phyloP scores from a whole-genome alignment of 352 stramenopile species.

The Globisporangium nunn region DNA sequence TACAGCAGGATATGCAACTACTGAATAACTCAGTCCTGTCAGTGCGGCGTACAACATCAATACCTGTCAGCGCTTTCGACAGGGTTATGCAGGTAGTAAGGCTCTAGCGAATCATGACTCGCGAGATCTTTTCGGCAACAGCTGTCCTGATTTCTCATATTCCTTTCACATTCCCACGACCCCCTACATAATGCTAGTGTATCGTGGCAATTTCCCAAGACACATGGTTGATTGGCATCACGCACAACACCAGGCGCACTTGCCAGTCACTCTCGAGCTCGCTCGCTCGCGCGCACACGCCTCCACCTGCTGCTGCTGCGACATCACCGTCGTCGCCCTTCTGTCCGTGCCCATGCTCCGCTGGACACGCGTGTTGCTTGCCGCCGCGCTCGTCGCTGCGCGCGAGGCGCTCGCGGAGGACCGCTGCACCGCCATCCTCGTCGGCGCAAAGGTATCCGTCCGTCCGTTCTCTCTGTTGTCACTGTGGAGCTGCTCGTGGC shows the following conservation, averaged over 20 bases:
- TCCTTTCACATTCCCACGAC: not conserved
- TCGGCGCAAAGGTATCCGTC: conserved; percentile 49
- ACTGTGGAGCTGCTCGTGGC: not conserved
- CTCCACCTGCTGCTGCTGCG: too few relatives aligned
- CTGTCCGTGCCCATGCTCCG: not conserved
- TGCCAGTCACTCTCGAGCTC: conserved; percentile 4
- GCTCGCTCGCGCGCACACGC: not conserved
- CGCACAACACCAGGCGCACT: not conserved
- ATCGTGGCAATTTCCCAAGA: not conserved
- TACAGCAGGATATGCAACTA: too few relatives aligned
- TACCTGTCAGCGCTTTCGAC: not conserved
- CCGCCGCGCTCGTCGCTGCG: conserved; percentile 14
- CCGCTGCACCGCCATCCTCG: conserved; percentile 73
- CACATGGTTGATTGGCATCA: not conserved
- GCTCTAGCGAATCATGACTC: not conserved
- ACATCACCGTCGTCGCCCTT: not conserved
- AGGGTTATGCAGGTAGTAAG: not conserved
- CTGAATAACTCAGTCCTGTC: too few relatives aligned
- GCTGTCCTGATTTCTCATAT: not conserved
- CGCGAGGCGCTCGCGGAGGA: conserved; percentile 29
- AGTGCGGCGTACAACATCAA: not conserved
- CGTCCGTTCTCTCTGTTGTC: conserved; percentile 1
- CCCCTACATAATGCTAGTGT: not conserved
- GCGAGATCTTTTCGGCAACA: not conserved
- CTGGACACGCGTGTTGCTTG: conserved; percentile 11